Evolutionary conservation across 176 grass and related monocot species (phyloP).

Genomic region (Carex parvula): DNA sequence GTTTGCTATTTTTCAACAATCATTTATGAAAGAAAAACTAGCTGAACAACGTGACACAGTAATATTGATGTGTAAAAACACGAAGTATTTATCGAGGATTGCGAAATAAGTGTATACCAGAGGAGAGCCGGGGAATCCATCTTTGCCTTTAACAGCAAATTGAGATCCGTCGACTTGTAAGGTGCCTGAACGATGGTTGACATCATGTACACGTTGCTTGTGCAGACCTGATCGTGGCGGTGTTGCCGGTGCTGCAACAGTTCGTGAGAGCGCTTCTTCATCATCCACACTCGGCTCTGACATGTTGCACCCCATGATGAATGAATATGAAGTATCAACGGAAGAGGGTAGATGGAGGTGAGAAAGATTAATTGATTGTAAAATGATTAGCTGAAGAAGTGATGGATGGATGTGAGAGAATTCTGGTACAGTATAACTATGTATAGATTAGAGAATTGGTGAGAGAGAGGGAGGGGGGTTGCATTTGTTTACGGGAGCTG

Average conservation of each 20-base stretch:
- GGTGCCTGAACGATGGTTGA: background rate
- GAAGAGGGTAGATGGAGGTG: background rate
- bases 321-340: slow-evolving; percentile 1
- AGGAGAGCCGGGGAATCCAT: background rate
- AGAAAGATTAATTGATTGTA: slow-evolving; percentile 21
- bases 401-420: background rate
- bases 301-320: slow-evolving; percentile 25
- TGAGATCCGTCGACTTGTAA: background rate
- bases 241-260: background rate
- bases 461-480: slow-evolving; percentile 6
- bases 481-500: background rate
- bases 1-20: background rate
- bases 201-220: background rate
- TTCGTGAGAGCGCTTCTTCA: background rate
- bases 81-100: background rate
- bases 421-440: slow-evolving; percentile 12
- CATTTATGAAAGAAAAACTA: background rate
- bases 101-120: background rate
- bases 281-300: background rate
- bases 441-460: slow-evolving; percentile 5
- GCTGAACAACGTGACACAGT: background rate
- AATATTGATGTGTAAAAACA: background rate
- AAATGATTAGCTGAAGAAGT: background rate
- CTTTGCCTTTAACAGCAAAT: background rate
- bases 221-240: background rate